Base-by-base conservation (phyloP, 305 asterid genomes). In the Fraxinus dipetala region DNA sequence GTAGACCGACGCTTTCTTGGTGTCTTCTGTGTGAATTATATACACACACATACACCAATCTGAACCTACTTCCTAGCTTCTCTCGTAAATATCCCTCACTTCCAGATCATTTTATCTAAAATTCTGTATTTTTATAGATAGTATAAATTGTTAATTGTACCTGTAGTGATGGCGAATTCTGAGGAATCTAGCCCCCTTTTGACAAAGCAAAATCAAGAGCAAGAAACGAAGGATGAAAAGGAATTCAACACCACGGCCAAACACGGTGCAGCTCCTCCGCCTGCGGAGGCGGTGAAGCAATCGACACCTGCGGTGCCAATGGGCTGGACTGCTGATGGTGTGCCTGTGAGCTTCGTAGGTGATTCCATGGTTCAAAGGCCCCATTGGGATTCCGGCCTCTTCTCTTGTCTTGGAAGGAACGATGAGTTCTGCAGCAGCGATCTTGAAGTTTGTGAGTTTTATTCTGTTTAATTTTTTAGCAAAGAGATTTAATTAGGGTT, bases 391-490 rank as follows among this genome's bases (percentile, higher is more conserved):
- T 81, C 97, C 77, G 78, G 93, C 77, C 82, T 95, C 65, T 91
- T 90, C 81, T 87, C 98, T 31, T 95, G 98, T 76, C 85, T 90
- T 69, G 98, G 98, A 30, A 87, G 88, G 83, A 90, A 83, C 31
- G 98, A 95, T 84, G 93, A 92, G n/a, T 95, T 95, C 83, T 91
- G 89, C 89, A 90, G 98, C 95, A 93, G 93, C 79, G 98, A 95
- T 92, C 89, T 95, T 82, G 98, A 95, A 95, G 98, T 95, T 90
- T 93, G 98, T 95, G 84, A 92, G 98, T 86, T 32, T 72, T 76
- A 59, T 7, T 80, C 45, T 6, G 85, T 30, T 30, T 51, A 18
- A 32, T 38, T 22, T 72, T 89, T 89, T 5, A 78, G 80, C 85
- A 70, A 75, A 90, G 83, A 76, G 86, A 89, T 3, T 89, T 87